Base-by-base conservation (phyloP, 73 alveolate genomes). In the Paramecium sexaurelia region DNA sequence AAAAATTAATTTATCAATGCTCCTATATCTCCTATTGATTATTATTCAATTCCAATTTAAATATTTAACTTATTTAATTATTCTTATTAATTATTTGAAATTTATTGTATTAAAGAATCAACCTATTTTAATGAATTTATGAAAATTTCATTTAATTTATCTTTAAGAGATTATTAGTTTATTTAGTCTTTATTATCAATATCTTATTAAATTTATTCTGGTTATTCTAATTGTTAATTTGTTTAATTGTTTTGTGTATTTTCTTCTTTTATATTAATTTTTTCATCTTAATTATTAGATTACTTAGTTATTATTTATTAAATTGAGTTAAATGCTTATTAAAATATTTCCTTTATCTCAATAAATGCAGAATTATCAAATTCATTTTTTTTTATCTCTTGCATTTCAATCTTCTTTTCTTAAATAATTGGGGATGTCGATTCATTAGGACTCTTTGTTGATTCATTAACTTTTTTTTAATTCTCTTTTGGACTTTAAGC, bases 1-100 rank as follows among this genome's bases (percentile, higher is more conserved):
- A 78, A 78, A 45, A 78, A 78, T 39, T 78, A 24, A 78, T 78
- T 78, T 4, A 78, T 37, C 45, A 24, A 78, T 40, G 43, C 40
- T 10, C 75, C 68, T 4, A 78, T 33, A 20, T 78, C 90, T 1
- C 40, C 56, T 9, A 73, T 33, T 73, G 55, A 39, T 39, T 36
- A 33, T 39, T 27, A 73, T n/a, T 36, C 57, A 3, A 36, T 73
- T 4, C 7, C 8, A 3, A 43, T 1, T 78, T 78, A 11, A 9
- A 41, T 75, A 20, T 78, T 24, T 78, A 39, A 43, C 19, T 78
- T 78, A 32, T 7, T 43, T 10, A 24, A 5, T 33, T 19, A 17
- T 0, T 78, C 75, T 78, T 40, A 7, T 10, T 7, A 13, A 20
- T 13, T 41, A 51, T 51, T 17, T 17, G 15, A 29, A 51, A 51